phyloP scores from a whole-genome alignment of 2,329 filamentous ascomycete genomes.

The Tolypocladium paradoxum region DNA sequence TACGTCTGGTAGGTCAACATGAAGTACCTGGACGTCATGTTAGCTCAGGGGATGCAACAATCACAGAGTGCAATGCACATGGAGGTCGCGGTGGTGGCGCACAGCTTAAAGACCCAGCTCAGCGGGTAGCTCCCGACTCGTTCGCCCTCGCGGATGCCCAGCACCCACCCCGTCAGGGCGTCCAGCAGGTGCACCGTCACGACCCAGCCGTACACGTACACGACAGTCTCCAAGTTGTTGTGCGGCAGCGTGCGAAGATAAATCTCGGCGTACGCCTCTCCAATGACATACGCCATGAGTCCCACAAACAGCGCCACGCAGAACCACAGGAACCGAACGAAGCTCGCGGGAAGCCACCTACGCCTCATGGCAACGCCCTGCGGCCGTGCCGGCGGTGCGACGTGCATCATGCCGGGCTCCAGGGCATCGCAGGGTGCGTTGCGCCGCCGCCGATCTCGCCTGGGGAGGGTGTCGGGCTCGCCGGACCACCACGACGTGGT shows the following conservation, averaged over 20 bases:
- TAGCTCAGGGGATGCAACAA: background rate
- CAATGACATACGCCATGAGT: constrained; percentile 55
- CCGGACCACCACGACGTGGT: constrained; percentile 56
- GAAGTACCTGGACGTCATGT: constrained; percentile 39
- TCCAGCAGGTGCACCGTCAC: constrained; percentile 55
- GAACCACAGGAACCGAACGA: constrained; percentile 60
- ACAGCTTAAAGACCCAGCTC: constrained; percentile 62
- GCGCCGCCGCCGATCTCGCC: background rate
- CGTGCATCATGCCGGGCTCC: constrained; percentile 23
- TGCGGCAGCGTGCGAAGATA: constrained; percentile 58
- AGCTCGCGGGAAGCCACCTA: constrained; percentile 53
- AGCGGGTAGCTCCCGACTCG: constrained; percentile 60
- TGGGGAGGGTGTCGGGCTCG: constrained; percentile 35
- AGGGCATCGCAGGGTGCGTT: constrained; percentile 21
- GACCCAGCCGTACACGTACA: constrained; percentile 63
- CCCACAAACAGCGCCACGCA: constrained; percentile 52
- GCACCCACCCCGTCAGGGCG: constrained; percentile 53
- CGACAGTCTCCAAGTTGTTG: constrained; percentile 53
- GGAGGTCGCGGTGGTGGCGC: constrained; percentile 15
- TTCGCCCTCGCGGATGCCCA: constrained; percentile 55
- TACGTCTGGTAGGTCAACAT: constrained; percentile 63
- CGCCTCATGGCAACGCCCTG: constrained; percentile 32
- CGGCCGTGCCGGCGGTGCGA: constrained; percentile 13
- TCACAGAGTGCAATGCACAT: background rate
- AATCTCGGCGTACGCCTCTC: constrained; percentile 59